Evolutionary conservation across 164 flowering plant species (phyloP), one percentile per base, ranked within the genome.

Genomic region (Sedum album): DNA sequence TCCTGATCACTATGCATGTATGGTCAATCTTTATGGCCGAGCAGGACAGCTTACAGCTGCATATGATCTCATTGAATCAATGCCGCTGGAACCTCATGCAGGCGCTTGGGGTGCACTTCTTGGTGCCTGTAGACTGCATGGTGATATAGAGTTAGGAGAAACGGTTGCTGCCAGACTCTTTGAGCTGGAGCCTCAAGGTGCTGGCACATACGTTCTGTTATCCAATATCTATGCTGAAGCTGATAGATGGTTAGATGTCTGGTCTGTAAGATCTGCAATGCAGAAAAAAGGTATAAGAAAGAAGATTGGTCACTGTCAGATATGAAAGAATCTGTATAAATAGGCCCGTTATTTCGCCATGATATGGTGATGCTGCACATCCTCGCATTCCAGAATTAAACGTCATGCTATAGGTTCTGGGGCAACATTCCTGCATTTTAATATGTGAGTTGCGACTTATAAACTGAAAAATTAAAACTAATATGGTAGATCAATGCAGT

Each of bases 91-190:
- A 71, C 81, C 81, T 15, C 79, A 83, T 66, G 85, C 83, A 30
- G 76, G 85, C 75, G 85, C 82, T 2, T 86, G 89, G 89, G 93
- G 86, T 66, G 83, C 93, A 14, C 83, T 86, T 69, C 88, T 88
- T 65, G 82, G 84, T 67, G 93, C 83, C 10, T 86, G 90, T 76
- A 78, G 73, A 64, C 55, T 76, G 57, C 76, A 84, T 67, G 31
- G 80, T 48, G 78, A 86, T 66, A 57, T 71, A 46, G 84, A 79
- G 48, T 66, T 88, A 55, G 93, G 81, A 14, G 79, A 86, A 79
- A 55, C 71, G 35, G 82, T 83, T 21, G 89, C 86, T 0, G 46
- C 63, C 33, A 71, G 71, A 26, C 83, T 88, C 39, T 72, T 83
- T 70, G 79, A 81, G 76, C 69, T 83, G 63, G 90, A 86, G 78